These are phyloP conservation scores for Candida tammaniensis DNA, from an alignment of 805 yeast genomes.

Conservation along the genomic window DNA sequence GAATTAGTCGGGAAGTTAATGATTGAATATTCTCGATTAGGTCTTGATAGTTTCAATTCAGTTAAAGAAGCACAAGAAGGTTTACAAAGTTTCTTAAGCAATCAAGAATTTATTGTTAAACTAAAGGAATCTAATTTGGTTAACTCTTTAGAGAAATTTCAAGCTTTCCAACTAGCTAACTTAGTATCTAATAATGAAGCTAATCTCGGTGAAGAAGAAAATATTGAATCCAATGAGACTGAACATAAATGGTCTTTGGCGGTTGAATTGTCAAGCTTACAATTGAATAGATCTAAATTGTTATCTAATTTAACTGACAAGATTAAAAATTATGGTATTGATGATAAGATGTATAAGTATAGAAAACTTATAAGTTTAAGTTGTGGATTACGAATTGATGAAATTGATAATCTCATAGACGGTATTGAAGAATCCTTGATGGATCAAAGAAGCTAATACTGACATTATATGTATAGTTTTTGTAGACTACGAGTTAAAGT, in stretches of 20 bases:
- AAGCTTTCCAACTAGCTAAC: constrained; percentile 44
- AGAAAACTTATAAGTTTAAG: constrained; percentile 72
- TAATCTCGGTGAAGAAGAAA: constrained; percentile 15
- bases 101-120: constrained; percentile 21
- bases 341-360: constrained; percentile 66
- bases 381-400: constrained; percentile 76
- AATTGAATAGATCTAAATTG: constrained; percentile 44
- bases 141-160: constrained; percentile 34
- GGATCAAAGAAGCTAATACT: constrained; percentile 16
- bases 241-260: constrained; percentile 20
- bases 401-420: constrained; percentile 75
- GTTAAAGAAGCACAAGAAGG: constrained; percentile 10
- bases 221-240: constrained; percentile 12
- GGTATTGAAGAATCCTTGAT: constrained; percentile 57
- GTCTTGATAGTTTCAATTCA: constrained; percentile 20
- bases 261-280: constrained; percentile 46
- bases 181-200: constrained; percentile 40
- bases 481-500: too few relatives aligned
- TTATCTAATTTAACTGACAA: constrained; percentile 49
- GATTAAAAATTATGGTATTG: constrained; percentile 43
- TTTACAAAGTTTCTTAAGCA: constrained; percentile 1
- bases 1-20: constrained; percentile 16
- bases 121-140: constrained; percentile 9
- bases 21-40: constrained; percentile 28
- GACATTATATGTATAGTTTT: too few relatives aligned